Base-by-base conservation (phyloP, 1,284 basidiomycete species). In the Trichosporon sp. region DNA sequence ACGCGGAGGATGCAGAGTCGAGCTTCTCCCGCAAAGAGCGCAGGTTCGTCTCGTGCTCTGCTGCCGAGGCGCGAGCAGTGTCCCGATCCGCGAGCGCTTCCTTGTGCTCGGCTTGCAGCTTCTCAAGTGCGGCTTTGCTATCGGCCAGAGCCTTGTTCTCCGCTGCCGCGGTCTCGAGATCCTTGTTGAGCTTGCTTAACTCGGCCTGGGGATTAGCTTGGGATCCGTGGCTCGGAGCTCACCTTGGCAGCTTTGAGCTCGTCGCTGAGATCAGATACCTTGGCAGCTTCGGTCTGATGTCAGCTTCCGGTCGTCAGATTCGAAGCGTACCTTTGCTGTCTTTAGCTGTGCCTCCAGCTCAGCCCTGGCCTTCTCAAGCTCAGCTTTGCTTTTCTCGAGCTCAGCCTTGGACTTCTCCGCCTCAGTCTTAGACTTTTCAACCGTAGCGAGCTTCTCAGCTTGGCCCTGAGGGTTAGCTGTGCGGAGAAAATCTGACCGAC, bases 161-260 rank as follows among this genome's bases (percentile, higher is more conserved):
- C 46, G 52, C 37, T 5, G 32, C 59, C 25, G 65, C 36, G 8
- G 33, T n/a, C 0, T 59, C 52, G 2, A 69, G 49, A 27, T 66
- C 59, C 33, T 31, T 49, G 0, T 49, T 46, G 23, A 69, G 60
- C 44, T 65, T 63, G 19, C 54, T 59, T 3, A 61, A 63, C 11
- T 61, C 49, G 19, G 46, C 37, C 66, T 67, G 40, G 7, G 2
- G 23, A 44, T 65, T 23, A 65, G 63, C 40, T 8, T 9, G 1
- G 3, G 7, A 6, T 23, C 10, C 31, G 4, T 8, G 21, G 1
- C 2, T 4, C 14, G n/a, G n/a, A 33, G 66, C 71, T 33, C 62
- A 73, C 72, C 59, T 68, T 69, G 8, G 61, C 59, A 32, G 70
- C 69, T 59, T 66, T 67, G 10, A 70, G 58, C 63, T 71, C 60